A percentile compares a stretch with the other conserved stretches of the same genome.
Conservation (phyloP, 2,329 filamentous ascomycete genomes). For the Aspergillus sp. region DNA sequence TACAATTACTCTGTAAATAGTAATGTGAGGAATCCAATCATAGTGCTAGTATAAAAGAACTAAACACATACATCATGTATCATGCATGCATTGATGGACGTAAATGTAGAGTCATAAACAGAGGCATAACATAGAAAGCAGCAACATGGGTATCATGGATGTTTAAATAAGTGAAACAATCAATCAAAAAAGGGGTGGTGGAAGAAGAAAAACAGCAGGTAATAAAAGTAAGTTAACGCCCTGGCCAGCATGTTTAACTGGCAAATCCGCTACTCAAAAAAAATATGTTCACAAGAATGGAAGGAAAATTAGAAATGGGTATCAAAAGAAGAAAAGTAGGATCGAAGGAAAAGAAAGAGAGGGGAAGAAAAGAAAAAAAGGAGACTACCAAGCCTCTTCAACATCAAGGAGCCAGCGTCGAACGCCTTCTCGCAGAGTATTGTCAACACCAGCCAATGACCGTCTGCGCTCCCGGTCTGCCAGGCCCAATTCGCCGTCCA, state of each 20-base stretch:
- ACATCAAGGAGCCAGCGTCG: conserved; percentile 48
- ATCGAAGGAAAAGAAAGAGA: not conserved
- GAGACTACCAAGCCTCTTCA: conserved; percentile 35
- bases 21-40: too few relatives aligned
- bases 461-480: conserved; percentile 28
- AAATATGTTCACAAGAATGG: conserved; percentile 1
- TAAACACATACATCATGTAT: conserved; percentile 1
- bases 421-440: conserved; percentile 49
- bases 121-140: conserved; percentile 6
- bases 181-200: not conserved
- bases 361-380: not conserved
- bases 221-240: not conserved
- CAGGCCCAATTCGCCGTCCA: conserved; percentile 22
- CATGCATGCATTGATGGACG: conserved; percentile 2
- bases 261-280: conserved; percentile 1
- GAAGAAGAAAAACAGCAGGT: not conserved
- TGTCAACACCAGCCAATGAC: conserved; percentile 34
- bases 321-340: conserved; percentile 6
- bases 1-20: not conserved
- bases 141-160: conserved; percentile 20
- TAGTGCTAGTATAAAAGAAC: too few relatives aligned
- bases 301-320: conserved; percentile 1
- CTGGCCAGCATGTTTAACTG: not conserved
- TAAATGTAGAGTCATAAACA: conserved; percentile 3
- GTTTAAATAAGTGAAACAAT: not conserved